Base-by-base conservation (phyloP, 2,329 filamentous ascomycete genomes). In the Taxawa tesnikishii region DNA sequence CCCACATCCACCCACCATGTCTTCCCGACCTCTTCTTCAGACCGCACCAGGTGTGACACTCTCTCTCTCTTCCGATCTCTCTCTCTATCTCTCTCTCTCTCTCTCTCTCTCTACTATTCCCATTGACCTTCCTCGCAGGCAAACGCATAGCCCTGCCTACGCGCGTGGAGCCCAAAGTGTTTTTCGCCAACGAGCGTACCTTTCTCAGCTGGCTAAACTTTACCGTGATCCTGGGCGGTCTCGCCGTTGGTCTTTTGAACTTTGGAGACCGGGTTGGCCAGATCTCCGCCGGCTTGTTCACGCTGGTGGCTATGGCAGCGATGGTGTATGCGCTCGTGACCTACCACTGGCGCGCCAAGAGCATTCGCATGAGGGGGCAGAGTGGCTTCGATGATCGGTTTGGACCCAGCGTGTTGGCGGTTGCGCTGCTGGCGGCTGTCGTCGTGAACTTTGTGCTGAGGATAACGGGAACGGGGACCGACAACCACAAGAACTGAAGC, bases 121-220 rank as follows among this genome's bases (percentile, higher is more conserved):
- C 19, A 10, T 15, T 15, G 32, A 31, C 28, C 32, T 17, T 36
- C 27, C 29, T 23, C 18, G 31, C 49, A 94, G 88, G 88, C 72
- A 98, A 98, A 68, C 84, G 88, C 55, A 96, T 98, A 56, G 88
- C 90, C 50, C 83, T 98, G 43, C 90, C 90, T 36, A 94, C 88
- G 38, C 85, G 90, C 46, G 88, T 98, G 60, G 90, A 98, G 62
- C 90, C 90, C 50, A 98, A 98, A 65, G 90, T 98, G 68, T 98
- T 96, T 75, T 98, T 98, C 70, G 90, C 90, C 63, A 98, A 98
- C 70, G 90, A 98, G 66, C 84, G 90, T 42, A 98, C 90, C 42
- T 98, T 98, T 59, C 77, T 98, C 52, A 94, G 85, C 61, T 98
- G 90, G 90, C 83, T 98, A 53, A 98, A 98, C 73, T 96, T 96